A percentile compares a stretch with the other conserved stretches of the same genome.
Evolutionary conservation across 2,329 filamentous ascomycete genomes (phyloP).

Genomic region (Emmonsia crescens): DNA sequence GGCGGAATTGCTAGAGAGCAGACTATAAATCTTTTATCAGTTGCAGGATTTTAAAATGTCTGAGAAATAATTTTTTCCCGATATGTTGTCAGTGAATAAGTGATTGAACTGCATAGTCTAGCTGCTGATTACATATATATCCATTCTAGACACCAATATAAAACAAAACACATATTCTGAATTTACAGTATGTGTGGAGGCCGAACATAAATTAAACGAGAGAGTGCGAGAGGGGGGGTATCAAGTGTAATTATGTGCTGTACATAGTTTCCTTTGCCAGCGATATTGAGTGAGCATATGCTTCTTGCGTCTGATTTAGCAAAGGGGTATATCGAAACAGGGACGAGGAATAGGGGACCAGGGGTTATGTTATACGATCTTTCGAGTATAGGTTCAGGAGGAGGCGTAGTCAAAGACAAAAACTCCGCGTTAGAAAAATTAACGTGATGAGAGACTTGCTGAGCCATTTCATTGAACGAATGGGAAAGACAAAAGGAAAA

Average conservation of each 20-base stretch:
- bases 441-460: background rate
- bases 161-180: background rate
- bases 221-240: background rate
- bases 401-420: too few species aligned
- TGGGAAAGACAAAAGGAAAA: background rate
- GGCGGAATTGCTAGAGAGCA: background rate
- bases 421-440: background rate
- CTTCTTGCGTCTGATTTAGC: background rate
- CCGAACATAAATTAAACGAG: background rate
- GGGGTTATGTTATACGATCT: background rate
- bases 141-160: background rate
- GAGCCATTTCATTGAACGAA: background rate
- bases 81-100: background rate
- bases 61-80: background rate
- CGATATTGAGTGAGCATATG: background rate
- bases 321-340: background rate
- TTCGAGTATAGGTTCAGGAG: background rate
- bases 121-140: background rate
- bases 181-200: background rate
- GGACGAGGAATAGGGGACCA: background rate
- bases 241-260: background rate
- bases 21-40: background rate
- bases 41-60: too few species aligned
- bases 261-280: background rate
- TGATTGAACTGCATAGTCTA: background rate